A percentile compares a stretch with the other conserved stretches of the same genome.
Conservation (phyloP, 2,329 filamentous ascomycete genomes). For the Aureobasidium lini region DNA sequence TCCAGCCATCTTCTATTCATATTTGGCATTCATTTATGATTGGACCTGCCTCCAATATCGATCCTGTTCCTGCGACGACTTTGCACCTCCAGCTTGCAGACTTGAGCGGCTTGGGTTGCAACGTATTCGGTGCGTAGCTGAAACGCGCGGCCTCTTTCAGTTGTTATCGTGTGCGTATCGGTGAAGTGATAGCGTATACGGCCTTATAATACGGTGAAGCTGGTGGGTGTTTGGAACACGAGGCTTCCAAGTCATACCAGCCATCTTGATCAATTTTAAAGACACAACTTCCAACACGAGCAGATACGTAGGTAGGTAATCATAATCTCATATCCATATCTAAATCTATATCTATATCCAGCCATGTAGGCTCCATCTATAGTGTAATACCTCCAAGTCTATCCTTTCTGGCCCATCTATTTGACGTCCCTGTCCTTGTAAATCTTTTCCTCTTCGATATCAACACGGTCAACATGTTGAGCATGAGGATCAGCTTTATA, state of each 20-base stretch:
- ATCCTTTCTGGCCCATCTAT: background rate
- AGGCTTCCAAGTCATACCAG: background rate
- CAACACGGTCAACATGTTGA: slow-evolving; percentile 7
- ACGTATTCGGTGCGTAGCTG: background rate
- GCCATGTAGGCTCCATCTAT: background rate
- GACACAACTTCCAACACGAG: too few relatives aligned
- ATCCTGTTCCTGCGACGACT: too few relatives aligned
- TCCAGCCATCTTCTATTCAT: background rate
- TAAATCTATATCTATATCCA: background rate
- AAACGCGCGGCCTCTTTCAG: background rate
- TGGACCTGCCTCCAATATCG: too few relatives aligned
- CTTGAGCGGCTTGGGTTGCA: too few relatives aligned
- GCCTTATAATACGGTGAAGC: background rate
- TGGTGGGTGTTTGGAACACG: too few relatives aligned
- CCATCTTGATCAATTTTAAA: background rate
- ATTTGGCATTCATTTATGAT: too few relatives aligned
- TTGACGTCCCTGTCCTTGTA: background rate
- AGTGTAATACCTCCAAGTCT: too few relatives aligned
- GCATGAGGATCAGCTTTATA: slow-evolving; percentile 3
- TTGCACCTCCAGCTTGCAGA: too few relatives aligned
- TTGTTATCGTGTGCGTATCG: background rate
- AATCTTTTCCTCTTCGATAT: background rate
- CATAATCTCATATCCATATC: background rate
- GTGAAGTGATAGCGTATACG: background rate
- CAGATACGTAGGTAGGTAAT: background rate